Evolutionary conservation across 2,329 filamentous ascomycete species (phyloP).

Genomic region (Pyricularia grisea): DNA sequence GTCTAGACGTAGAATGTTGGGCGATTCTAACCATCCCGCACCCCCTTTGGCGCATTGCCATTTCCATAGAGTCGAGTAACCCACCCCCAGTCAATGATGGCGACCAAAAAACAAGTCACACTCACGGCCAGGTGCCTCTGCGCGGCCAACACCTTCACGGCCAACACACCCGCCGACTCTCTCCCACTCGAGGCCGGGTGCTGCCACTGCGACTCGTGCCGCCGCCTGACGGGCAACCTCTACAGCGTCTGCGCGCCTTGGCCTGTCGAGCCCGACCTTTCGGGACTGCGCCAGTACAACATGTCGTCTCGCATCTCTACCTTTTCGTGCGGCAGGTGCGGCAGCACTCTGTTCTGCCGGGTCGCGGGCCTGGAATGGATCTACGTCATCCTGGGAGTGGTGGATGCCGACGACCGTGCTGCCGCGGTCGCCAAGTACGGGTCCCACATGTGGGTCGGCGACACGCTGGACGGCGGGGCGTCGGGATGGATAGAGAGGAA

Average conservation of each 20-base stretch:
- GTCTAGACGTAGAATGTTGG: too few relatives aligned
- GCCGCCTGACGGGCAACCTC: neutral
- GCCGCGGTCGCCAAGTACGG: neutral
- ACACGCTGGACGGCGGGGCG: neutral
- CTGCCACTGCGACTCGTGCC: constrained; percentile 3
- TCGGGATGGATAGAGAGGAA: neutral
- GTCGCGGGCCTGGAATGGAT: neutral
- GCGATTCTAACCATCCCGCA: too few relatives aligned
- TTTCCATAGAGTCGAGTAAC: too few relatives aligned
- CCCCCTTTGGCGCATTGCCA: too few relatives aligned
- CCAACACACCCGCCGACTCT: neutral
- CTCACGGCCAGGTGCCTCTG: neutral
- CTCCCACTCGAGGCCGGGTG: neutral
- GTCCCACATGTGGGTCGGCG: neutral
- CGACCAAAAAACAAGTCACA: neutral
- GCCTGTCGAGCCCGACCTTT: neutral
- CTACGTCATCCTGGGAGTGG: neutral
- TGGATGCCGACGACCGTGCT: neutral
- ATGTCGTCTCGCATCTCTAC: neutral
- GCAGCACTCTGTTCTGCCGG: neutral
- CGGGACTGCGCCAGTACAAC: neutral
- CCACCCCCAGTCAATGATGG: neutral
- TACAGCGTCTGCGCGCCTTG: neutral
- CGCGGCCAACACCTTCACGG: neutral
- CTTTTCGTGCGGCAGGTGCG: neutral